These are phyloP conservation scores for Chrysosporium keratinophilum DNA, from an alignment of 2,329 filamentous ascomycete species.

Conservation along the genomic window DNA sequence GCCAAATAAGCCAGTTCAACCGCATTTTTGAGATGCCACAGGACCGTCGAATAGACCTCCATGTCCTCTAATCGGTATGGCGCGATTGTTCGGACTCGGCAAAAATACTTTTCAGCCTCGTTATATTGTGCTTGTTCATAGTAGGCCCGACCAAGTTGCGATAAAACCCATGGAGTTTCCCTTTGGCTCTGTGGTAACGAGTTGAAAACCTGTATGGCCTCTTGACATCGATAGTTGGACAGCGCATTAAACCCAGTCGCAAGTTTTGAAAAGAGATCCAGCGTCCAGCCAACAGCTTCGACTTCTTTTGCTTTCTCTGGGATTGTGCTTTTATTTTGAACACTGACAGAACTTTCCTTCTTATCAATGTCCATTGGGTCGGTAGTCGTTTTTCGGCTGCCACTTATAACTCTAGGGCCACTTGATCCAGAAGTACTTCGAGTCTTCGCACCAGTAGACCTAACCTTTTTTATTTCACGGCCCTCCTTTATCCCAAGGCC, in stretches of 20 bases:
- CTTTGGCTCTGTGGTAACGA: slow-evolving; percentile 63
- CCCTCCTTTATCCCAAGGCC: slow-evolving; percentile 51
- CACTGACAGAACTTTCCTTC: slow-evolving; percentile 43
- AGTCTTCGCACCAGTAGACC: slow-evolving; percentile 60
- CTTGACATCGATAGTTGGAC: slow-evolving; percentile 65
- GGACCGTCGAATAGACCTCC: slow-evolving; percentile 95
- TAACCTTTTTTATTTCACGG: slow-evolving; percentile 74
- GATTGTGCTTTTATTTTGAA: slow-evolving; percentile 25
- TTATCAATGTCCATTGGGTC: slow-evolving; percentile 59
- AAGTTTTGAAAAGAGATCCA: slow-evolving; percentile 73
- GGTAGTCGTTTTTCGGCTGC: slow-evolving; percentile 68
- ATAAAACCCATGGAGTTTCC: slow-evolving; percentile 86
- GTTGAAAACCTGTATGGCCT: slow-evolving; percentile 64
- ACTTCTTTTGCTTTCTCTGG: slow-evolving; percentile 55
- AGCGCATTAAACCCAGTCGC: slow-evolving; percentile 69
- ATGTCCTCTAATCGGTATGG: slow-evolving; percentile 84
- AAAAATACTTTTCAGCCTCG: slow-evolving; percentile 80
- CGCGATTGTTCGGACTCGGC: slow-evolving; percentile 64
- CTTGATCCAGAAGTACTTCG: slow-evolving; percentile 56
- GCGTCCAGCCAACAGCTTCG: slow-evolving; percentile 63
- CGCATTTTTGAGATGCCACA: slow-evolving; percentile 95
- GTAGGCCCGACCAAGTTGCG: slow-evolving; percentile 79
- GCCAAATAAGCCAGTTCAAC: slow-evolving; percentile 85
- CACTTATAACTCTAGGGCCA: slow-evolving; percentile 79
- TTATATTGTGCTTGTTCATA: slow-evolving; percentile 82